Evolutionary conservation across 2,329 filamentous ascomycete species (phyloP), one percentile per base, ranked within the genome.

Genomic region (Sporothrix protearum): DNA sequence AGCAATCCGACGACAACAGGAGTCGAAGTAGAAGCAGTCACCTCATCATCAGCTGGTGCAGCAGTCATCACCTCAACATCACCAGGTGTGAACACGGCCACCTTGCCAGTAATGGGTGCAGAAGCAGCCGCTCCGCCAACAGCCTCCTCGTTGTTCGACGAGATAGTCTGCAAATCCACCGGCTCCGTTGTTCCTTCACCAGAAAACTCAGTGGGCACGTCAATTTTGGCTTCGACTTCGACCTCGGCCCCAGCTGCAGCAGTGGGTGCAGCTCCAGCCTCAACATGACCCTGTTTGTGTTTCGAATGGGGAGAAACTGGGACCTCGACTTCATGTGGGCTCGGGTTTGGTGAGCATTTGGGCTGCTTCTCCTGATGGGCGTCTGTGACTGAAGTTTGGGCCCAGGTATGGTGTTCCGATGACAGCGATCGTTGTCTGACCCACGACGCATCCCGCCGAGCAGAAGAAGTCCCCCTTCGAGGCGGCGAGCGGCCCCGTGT

Each of bases 401-500:
- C 39, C 63, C 25, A 47, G 1, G 25, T 55, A 22, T 47, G 36
- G 0, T 66, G 30, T 1, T 66, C 67, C 9, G 45, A 14, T 0
- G 47, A 49, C 19, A 5, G 12, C 28, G 57, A 57, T 19, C 9
- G 12, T 28, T 53, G 36, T n/a, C 63, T 47, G 4, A 66, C 22
- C 71, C 63, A 71, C 2, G 71, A 72, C 2, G 19, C 61, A 45
- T 42, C 47, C 4, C 30, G 69, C 19, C 33, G 25, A 30, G 16
- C 33, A 45, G 42, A 45, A 19, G 19, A 33, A 10, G 55, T 2
- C 22, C 22, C 30, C 2, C n/a, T n/a, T 36, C 45, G 25, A 1
- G 86, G 85, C 0, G 86, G 86, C 30, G 86, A 88, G 39, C 86
- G 82, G 6, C 86, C 86, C 59, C 86, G 80, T 12, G 80, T 81